Base-by-base conservation (phyloP, 495 filamentous ascomycete species). In the Umbilicaria muhlenbergii region DNA sequence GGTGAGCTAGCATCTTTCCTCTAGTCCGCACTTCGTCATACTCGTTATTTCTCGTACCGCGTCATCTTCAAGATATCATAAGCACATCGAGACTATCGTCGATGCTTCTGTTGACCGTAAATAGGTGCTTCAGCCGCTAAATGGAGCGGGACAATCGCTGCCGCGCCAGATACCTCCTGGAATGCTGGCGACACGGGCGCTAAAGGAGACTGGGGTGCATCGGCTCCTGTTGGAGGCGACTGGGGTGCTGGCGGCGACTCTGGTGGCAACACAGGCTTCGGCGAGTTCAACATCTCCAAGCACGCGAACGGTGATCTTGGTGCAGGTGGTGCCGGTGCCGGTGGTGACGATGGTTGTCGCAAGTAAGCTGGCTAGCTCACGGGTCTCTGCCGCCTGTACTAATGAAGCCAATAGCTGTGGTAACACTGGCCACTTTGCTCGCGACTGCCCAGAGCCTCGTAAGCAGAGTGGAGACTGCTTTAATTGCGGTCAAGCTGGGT, bases 401-500 rank as follows among this genome's bases (percentile, higher is more conserved):
- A n/a, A 47, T 17, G 11, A 6, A 11, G 19, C 4, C 10, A 33
- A n/a, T 39, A 81, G 75, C 51, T 81, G 77, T 48, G 58, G 66
- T 38, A 46, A 60, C 11, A 44, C 58, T 13, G 72, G 64, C 17
- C 77, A 81, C 47, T 71, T 76, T 47, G 68, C 73, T 34, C 70
- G 74, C 31, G 66, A 78, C 18, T 81, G 77, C 49, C 65, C 69
- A 1, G 61, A 72, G 31, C 66, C 64, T 41, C 62, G 65, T 15
- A 60, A 65, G 47, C 58, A 58, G 13, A 63, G 51, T 11, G 56
- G 58, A 31, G 67, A 65, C 31, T 93, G 85, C 64, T 92, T 77
- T 70, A 87, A 86, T 55, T 93, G 86, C 48, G 82, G 80, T 32
- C 60, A 86, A 53, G 59, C 68, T 45, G 83, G 81, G 80, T 81